Percentiles rank a stretch among this genome's conserved stretches.
Evolutionary conservation across 257 asterid species (phyloP).

Genomic region (Petunia axillaris): DNA sequence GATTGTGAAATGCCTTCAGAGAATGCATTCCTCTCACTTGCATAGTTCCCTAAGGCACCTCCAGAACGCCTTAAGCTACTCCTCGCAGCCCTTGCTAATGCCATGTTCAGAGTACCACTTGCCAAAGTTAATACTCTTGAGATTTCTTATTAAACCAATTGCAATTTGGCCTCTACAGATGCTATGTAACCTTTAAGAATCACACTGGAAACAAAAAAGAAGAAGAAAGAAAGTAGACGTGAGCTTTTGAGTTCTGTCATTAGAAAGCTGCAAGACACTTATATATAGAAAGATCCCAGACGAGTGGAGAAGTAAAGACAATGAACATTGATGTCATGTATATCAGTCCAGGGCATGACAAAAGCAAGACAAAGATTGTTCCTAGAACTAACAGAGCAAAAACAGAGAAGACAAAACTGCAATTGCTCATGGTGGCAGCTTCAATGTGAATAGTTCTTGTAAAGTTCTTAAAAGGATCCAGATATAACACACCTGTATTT

Average conservation of each 20-base stretch:
- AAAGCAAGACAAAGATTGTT: conserved; percentile 33
- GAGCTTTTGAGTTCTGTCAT: not conserved
- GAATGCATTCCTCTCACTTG: conserved; percentile 32
- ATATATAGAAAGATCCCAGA: not conserved
- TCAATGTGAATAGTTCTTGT: conserved; percentile 37
- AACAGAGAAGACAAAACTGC: conserved; percentile 11
- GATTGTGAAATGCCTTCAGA: conserved; percentile 34
- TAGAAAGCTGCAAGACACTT: not conserved
- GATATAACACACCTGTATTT: conserved; percentile 13
- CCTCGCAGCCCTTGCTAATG: conserved; percentile 78
- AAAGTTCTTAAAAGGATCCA: conserved; percentile 34
- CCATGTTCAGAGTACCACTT: conserved; percentile 46
- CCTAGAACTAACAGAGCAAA: conserved; percentile 22
- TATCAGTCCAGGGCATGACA: conserved; percentile 12
- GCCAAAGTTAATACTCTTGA: conserved; percentile 19
- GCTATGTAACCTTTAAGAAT: conserved; percentile 14
- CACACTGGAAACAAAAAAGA: not conserved
- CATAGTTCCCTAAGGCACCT: conserved; percentile 40
- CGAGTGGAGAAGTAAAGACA: not conserved
- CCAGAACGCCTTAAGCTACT: conserved; percentile 53
- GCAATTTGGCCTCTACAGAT: conserved; percentile 17
- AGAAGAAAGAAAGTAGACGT: not conserved
- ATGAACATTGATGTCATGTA: not conserved
- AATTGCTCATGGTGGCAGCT: conserved; percentile 33
- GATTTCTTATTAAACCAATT: conserved; percentile 8